A percentile compares a stretch with the other conserved stretches of the same genome.
Evolutionary conservation across 768 basidiomycete genomes (phyloP).

Genomic region (Dentipellis fragilis): DNA sequence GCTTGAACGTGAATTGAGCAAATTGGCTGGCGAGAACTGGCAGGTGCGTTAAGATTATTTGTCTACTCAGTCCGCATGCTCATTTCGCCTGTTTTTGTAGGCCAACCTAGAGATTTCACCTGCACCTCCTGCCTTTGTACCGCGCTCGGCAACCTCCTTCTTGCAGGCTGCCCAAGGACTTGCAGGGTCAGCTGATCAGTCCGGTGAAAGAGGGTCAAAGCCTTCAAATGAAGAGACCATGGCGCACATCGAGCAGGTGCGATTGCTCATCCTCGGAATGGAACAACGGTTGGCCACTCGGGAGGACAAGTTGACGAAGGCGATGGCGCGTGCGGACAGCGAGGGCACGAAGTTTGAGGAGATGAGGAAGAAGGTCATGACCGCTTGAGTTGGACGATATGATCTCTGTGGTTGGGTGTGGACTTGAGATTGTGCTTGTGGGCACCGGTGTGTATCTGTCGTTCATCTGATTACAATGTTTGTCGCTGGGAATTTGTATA

Average conservation of each 20-base stretch:
- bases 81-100: conserved; percentile 17
- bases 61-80: background rate
- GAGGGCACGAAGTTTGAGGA: conserved; percentile 48
- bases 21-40: conserved; percentile 74
- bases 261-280: conserved; percentile 64
- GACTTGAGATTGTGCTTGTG: background rate
- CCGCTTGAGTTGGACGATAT: conserved; percentile 2
- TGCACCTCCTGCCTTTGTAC: conserved; percentile 18
- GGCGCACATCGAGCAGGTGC: conserved; percentile 60
- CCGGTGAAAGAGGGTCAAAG: conserved; percentile 8
- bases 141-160: conserved; percentile 19
- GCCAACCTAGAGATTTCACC: conserved; percentile 29
- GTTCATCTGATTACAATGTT: background rate
- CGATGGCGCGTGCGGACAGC: conserved; percentile 47
- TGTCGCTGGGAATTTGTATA: background rate
- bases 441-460: background rate
- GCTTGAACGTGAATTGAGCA: conserved; percentile 63
- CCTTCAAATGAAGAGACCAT: conserved; percentile 30
- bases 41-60: conserved; percentile 35
- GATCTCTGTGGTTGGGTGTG: background rate
- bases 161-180: conserved; percentile 9
- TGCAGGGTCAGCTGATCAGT: background rate
- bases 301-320: conserved; percentile 52
- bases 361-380: conserved; percentile 22
- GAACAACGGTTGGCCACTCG: conserved; percentile 57